These are phyloP conservation scores for Penicillium lagena DNA, from an alignment of 495 filamentous ascomycete species.

Conservation along the genomic window DNA sequence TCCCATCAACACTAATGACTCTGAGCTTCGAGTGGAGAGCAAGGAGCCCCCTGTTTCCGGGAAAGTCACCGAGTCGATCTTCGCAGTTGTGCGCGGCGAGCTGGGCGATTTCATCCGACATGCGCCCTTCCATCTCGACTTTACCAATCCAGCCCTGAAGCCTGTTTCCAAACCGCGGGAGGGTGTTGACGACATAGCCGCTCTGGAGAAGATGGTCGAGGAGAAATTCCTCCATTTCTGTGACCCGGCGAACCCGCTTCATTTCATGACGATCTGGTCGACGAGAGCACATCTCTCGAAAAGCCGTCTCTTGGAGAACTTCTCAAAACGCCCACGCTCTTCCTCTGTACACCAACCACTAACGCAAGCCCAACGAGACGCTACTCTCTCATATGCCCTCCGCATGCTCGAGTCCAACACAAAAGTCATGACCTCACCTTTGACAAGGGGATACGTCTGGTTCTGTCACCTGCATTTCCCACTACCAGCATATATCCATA, in stretches of 20 bases:
- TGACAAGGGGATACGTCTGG: slow-evolving; percentile 42
- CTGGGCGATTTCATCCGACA: slow-evolving; percentile 43
- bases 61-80: slow-evolving; percentile 44
- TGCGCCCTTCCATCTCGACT: slow-evolving; percentile 42
- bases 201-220: slow-evolving; percentile 38
- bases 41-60: slow-evolving; percentile 29
- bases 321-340: slow-evolving; percentile 20
- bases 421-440: slow-evolving; percentile 39
- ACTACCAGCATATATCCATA: slow-evolving; percentile 44
- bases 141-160: slow-evolving; percentile 41
- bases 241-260: slow-evolving; percentile 42
- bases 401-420: slow-evolving; percentile 42
- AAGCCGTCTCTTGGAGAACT: slow-evolving; percentile 38
- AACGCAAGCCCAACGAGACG: slow-evolving; percentile 29
- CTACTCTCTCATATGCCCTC: slow-evolving; percentile 32
- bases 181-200: slow-evolving; percentile 16
- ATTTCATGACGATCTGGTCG: slow-evolving; percentile 47
- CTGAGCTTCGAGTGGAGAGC: slow-evolving; percentile 46
- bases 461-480: slow-evolving; percentile 41
- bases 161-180: slow-evolving; percentile 24
- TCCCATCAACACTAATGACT: slow-evolving; percentile 52
- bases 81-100: slow-evolving; percentile 42
- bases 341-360: slow-evolving; percentile 1
- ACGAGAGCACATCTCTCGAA: slow-evolving; percentile 39
- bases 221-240: slow-evolving; percentile 41